These are phyloP conservation scores for Niebla homalea DNA, from an alignment of 495 filamentous ascomycete species.

Conservation along the genomic window DNA sequence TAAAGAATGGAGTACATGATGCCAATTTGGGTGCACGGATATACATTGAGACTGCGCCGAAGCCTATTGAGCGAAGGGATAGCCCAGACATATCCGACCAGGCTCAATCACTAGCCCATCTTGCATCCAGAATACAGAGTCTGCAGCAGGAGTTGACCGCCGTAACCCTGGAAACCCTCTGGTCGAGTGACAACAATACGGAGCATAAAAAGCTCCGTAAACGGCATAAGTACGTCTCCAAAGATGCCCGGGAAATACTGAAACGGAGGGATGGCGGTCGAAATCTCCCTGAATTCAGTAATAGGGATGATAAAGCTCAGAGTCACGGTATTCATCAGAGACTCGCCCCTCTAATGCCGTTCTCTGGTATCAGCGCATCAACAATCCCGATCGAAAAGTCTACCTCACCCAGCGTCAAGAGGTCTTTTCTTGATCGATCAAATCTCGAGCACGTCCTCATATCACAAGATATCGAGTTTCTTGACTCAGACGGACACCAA, in stretches of 20 bases:
- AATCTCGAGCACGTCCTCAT: no score
- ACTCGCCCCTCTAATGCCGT: no score
- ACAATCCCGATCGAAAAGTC: no score
- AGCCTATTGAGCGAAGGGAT: no score
- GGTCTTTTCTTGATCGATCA: no score
- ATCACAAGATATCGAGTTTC: no score
- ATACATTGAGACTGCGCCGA: neutral
- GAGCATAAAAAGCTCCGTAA: neutral
- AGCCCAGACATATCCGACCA: neutral
- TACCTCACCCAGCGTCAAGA: no score
- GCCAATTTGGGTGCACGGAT: slow-evolving; percentile 3
- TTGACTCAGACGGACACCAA: neutral
- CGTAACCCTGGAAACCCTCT: neutral
- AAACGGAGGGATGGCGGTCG: no score
- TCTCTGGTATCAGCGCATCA: no score
- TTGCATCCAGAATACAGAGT: neutral
- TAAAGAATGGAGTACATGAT: slow-evolving; percentile 21
- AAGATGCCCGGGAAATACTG: neutral
- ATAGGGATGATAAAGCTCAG: no score
- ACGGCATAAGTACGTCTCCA: neutral
- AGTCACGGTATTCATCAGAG: no score
- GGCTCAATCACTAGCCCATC: neutral
- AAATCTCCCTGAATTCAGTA: no score
- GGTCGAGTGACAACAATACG: neutral
- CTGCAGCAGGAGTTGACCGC: neutral